phyloP scores from a whole-genome alignment of 2,329 filamentous ascomycete species.

The Stagonosporopsis vannaccii region DNA sequence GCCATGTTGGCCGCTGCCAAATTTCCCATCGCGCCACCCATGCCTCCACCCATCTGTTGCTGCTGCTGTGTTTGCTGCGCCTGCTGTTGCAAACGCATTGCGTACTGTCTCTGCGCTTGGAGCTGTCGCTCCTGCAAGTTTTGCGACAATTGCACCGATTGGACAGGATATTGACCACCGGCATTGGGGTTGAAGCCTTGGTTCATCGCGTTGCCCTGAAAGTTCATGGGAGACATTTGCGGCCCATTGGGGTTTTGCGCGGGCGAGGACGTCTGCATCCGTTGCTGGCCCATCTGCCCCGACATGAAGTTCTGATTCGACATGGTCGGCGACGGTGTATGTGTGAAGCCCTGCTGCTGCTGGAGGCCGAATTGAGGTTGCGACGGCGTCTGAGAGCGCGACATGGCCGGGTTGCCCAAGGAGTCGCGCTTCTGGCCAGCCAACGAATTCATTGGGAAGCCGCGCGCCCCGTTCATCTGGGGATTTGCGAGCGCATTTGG shows the following conservation, averaged over 20 bases:
- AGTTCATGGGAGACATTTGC: slow-evolving; percentile 51
- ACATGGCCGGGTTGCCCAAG: slow-evolving; percentile 66
- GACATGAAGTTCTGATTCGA: slow-evolving; percentile 75
- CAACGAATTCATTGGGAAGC: slow-evolving; percentile 82
- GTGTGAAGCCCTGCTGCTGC: slow-evolving; percentile 74
- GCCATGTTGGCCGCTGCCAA: slow-evolving; percentile 50
- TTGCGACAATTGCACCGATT: slow-evolving; percentile 57
- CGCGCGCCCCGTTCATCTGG: slow-evolving; percentile 76
- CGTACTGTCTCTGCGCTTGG: slow-evolving; percentile 80
- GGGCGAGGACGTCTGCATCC: slow-evolving; percentile 90
- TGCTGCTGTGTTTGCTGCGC: slow-evolving; percentile 62
- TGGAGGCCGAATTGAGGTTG: slow-evolving; percentile 72
- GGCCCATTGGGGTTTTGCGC: slow-evolving; percentile 74
- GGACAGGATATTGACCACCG: slow-evolving; percentile 54
- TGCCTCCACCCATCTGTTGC: slow-evolving; percentile 65
- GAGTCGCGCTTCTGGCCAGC: slow-evolving; percentile 81
- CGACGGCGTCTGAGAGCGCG: slow-evolving; percentile 91
- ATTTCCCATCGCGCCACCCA: slow-evolving; percentile 44
- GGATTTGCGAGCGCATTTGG: slow-evolving; percentile 49
- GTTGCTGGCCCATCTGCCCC: slow-evolving; percentile 60
- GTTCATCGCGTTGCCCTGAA: slow-evolving; percentile 45
- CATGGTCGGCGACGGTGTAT: slow-evolving; percentile 94
- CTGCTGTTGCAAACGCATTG: slow-evolving; percentile 76
- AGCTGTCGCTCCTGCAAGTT: slow-evolving; percentile 59
- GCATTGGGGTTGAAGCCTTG: slow-evolving; percentile 52